Evolutionary conservation across 225 moss, liverwort and hornwort species (phyloP), one percentile per base, ranked within the genome.

Genomic region (Sphagnum tenellum): DNA sequence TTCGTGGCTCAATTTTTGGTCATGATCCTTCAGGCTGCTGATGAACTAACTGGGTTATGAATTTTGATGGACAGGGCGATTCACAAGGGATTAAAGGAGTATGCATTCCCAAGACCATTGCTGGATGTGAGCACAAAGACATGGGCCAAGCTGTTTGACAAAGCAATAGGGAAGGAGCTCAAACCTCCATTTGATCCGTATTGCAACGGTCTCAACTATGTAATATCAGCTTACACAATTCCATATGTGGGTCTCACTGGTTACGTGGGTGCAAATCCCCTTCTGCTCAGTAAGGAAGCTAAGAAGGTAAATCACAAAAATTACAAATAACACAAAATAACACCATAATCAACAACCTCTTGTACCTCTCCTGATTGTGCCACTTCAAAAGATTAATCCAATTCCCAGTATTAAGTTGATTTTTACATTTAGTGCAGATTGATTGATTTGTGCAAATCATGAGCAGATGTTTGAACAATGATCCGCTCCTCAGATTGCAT

Each of bases 191-290:
- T 81, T 45, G 63, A 94, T 49, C 80, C 84, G 0, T 94, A 90
- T 5, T 70, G 45, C 47, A 79, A 76, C 70, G 74, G 81, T n/a
- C 59, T 90, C 71, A 94, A 90, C 60, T 90, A 83, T 45, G 56
- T 88, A 3, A 80, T 94, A 48, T 88, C 86, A 2, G 69, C 81
- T 0, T 94, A 94, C 65, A 69, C 74, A 3, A 90, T 94, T 11
- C 94, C 94, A 2, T 94, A 94, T 7, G 94, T 94, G 0, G 94
- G 94, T 0, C 61, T 89, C 61, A 89, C 94, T 0, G 94, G 94
- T n/a, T 94, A 94, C 0, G 77, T 76, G 0, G 94, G 94, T 5
- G 56, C 94, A 0, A 56, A 12, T 45, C 84, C 86, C 1, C 5
- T 63, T 2, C 72, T 90, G 2, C 0, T 2, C 3, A 79, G 87